Base-by-base conservation (phyloP, 2,329 filamentous ascomycete species). In the Onygenales sp. region DNA sequence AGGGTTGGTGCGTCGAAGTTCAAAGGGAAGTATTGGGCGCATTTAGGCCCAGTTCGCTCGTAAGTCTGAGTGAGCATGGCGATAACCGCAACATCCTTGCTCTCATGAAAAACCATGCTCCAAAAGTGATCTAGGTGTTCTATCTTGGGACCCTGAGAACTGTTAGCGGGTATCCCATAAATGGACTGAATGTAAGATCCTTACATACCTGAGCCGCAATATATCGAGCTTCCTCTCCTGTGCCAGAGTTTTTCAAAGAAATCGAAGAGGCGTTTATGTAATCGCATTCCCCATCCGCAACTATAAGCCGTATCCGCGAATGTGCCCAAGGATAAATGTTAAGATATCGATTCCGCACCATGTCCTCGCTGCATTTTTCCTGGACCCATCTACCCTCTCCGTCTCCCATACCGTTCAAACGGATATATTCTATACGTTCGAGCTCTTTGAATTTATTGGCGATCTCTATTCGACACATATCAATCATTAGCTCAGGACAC, bases 21-120 rank as follows among this genome's bases (percentile, higher is more conserved):
- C 52, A 76, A 69, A 0, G 91, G 91, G 60, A 91, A 96, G 70
- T 98, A 98, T 44, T 85, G 87, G 59, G 81, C 88, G 70, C 92
- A 97, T 69, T 96, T 95, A 68, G 94, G 83, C 62, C 81, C 75
- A 54, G 81, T 79, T 34, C 80, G 77, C 69, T 97, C 92, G 64
- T 87, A 79, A 31, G 89, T 92, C 66, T 90, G 88, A 2, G 92
- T 98, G 57, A 98, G 81, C 88, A 97, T 96, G 54, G 97, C 85
- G 51, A 97, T 85, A 53, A 97, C 88, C 1, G 83, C 89, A 2
- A 86, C 82, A 45, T 84, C 83, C 31, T 71, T 70, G n/a, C 77
- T 82, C 69, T 94, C 88, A 63, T 94, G 85, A 67, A 88, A 87
- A 37, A 96, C 77, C 93, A 98, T 98, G 65, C 93, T 88, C 88